Base-by-base conservation (phyloP, 768 basidiomycete species). In the Chalciporus chontae region DNA sequence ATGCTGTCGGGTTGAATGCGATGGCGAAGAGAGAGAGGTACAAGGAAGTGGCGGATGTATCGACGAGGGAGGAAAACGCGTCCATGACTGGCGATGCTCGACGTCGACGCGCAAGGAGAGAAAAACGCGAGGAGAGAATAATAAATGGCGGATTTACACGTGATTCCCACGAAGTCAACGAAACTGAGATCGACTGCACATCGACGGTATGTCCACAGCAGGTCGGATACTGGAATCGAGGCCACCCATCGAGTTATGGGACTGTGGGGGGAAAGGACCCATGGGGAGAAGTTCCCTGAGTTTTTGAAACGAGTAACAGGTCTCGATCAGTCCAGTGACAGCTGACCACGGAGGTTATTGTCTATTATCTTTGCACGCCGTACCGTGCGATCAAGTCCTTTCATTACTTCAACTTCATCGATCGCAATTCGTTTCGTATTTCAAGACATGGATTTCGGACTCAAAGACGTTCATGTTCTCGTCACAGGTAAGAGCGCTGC, bases 1-100 rank as follows among this genome's bases (percentile, higher is more conserved):
- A 99, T 51, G 87, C 93, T 1, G 84, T 83, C 0, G 95, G 95
- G 61, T 97, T 97, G 74, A 97, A 97, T 2, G 81, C 63, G 43
- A 95, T 90, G 51, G 86, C 68, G 4, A 78, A 69, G n/a, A 93
- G 53, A 0, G 82, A 81, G 15, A 88, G 45, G 60, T 77, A 77
- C 36, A 97, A 65, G 18, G 89, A 89, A 6, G 70, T 63, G 59
- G 90, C 78, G 26, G 74, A 79, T 24, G 77, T 62, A 70, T 95
- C 84, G 3, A 95, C 53, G 39, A 68, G 29, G 41, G 61, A 54
- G 18, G 54, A 56, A 21, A 74, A 55, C 21, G 64, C 49, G 60
- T 65, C 60, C 60, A 66, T 65, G 11, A 9, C 13, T 21, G 21
- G 40, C 45, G 32, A 23, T 24, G 29, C 34, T 23, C 45, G 9